phyloP scores from a whole-genome alignment of 2,329 filamentous ascomycete species.

The Paecilomyces niveus region DNA sequence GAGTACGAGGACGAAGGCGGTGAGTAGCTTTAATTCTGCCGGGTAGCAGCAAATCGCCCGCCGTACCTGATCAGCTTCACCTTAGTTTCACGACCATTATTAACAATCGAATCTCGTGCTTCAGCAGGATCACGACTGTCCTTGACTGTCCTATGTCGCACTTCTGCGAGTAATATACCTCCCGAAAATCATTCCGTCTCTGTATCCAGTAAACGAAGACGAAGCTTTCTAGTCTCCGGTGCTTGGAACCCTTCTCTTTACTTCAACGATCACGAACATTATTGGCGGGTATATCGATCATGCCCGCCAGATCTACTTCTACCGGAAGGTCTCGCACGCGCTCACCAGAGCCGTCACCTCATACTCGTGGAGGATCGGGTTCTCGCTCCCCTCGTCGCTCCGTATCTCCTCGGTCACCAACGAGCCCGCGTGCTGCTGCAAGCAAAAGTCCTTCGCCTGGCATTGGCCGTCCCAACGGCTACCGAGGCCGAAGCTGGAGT shows the following conservation, averaged over 20 bases:
- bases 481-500: conserved; percentile 18
- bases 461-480: conserved; percentile 17
- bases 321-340: conserved; percentile 19
- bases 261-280: not conserved
- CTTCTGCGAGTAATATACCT: not conserved
- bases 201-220: not conserved
- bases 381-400: conserved; percentile 25
- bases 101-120: not conserved
- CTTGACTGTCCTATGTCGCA: not conserved
- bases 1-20: not conserved
- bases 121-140: not conserved
- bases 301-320: conserved; percentile 19
- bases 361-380: conserved; percentile 7
- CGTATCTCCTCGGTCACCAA: conserved; percentile 25
- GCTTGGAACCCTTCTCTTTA: not conserved
- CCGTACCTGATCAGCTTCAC: not conserved
- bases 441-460: conserved; percentile 20
- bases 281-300: conserved; percentile 3
- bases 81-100: not conserved
- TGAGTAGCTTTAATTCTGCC: not conserved
- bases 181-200: not conserved
- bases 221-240: not conserved
- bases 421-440: conserved; percentile 21
- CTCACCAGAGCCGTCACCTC: conserved; percentile 11
- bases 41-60: not conserved